Base-by-base conservation (phyloP, 371 early-diverging fungal genomes). In the Dinochytrium kinnereticum region DNA sequence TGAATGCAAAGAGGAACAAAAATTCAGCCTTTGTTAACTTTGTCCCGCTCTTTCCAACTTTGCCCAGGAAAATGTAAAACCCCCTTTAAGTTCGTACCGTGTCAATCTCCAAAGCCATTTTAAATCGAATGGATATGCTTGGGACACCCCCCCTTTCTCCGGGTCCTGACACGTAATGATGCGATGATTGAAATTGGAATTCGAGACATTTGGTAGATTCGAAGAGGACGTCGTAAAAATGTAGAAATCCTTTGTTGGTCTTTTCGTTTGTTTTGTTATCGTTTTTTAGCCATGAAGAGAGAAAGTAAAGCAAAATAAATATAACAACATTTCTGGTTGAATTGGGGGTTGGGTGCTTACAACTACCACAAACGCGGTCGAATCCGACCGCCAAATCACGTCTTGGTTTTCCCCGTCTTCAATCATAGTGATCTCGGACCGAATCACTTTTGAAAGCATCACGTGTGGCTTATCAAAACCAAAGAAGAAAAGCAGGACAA, bases 21-120 rank as follows among this genome's bases (percentile, higher is more conserved):
- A n/a, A n/a, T n/a, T n/a, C n/a, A n/a, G n/a, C n/a, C n/a, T n/a
- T n/a, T n/a, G n/a, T n/a, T n/a, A n/a, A n/a, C n/a, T n/a, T n/a
- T n/a, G n/a, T n/a, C n/a, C n/a, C 5, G 15, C 26, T 3, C 5
- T 3, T 2, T 24, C 19, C 26, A 21, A 55, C 26, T 26, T 10
- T 31, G 31, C 34, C 51, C 34, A 70, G 38, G 49, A 70, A 2
- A 1, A 71, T 19, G 24, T 65, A 40, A 31, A 36, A 21, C 26
- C n/a, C n/a, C n/a, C n/a, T n/a, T n/a, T n/a, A n/a, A n/a, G n/a
- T 53, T 1, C 50, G 70, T 19, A 82, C 82, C 15, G 81, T 73
- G 68, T 83, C 84, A 55, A 84, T 78, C 51, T 84, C 85, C 36
- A 86, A 57, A 1, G 86, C 84, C 81, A 86, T 76, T 51, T 69